Percentiles rank a stretch among this genome's conserved stretches.
These are phyloP conservation scores for Miscanthus sacchariflorus DNA, from an alignment of 202 grass and related monocot species.

Conservation along the genomic window DNA sequence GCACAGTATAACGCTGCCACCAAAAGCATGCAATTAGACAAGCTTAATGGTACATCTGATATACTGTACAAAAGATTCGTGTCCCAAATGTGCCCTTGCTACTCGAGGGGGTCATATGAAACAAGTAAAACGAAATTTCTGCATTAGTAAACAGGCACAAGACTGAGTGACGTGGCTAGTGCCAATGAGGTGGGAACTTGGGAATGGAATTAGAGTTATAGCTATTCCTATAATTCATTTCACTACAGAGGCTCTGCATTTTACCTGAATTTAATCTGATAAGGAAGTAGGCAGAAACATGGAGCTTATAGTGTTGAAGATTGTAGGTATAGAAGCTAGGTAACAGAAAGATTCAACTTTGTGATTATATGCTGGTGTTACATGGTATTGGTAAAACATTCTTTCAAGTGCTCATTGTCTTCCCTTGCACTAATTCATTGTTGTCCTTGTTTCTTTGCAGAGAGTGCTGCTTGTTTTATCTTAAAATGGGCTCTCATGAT, in stretches of 20 bases:
- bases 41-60: background rate
- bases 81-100: background rate
- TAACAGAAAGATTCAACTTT: background rate
- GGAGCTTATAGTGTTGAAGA: background rate
- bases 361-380: background rate
- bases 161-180: background rate
- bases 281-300: background rate
- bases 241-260: background rate
- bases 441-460: slow-evolving; percentile 6
- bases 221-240: background rate
- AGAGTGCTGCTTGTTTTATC: background rate
- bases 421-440: background rate
- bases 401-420: background rate
- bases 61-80: background rate
- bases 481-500: slow-evolving; percentile 51
- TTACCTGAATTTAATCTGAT: background rate
- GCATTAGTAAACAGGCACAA: background rate
- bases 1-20: background rate
- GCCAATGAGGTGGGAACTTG: background rate
- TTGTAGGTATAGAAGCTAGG: background rate
- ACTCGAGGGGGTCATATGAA: background rate
- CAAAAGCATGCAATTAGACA: background rate
- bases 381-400: background rate
- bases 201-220: background rate
- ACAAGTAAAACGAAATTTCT: background rate